A percentile compares a stretch with the other conserved stretches of the same genome.
Conservation (phyloP, 2,329 filamentous ascomycete species). For the Cylindrodendrum hubeiense region DNA sequence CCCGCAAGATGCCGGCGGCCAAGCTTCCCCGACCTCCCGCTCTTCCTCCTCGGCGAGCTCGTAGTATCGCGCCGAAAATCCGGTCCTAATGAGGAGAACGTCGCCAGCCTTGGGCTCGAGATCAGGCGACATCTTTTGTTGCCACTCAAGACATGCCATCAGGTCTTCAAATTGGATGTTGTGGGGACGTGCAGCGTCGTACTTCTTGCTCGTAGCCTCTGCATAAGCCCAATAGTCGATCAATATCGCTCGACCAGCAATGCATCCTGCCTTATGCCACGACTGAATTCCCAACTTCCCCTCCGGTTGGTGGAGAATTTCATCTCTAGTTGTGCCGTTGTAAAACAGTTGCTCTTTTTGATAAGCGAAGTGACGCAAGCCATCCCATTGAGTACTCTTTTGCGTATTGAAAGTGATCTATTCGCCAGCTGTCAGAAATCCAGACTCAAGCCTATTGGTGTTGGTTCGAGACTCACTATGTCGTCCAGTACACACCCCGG, state of each 20-base stretch:
- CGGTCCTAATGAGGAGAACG: slow-evolving; percentile 10
- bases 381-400: slow-evolving; percentile 23
- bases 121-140: neutral
- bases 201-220: slow-evolving; percentile 1
- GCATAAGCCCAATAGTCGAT: slow-evolving; percentile 22
- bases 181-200: slow-evolving; percentile 12
- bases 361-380: slow-evolving; percentile 21
- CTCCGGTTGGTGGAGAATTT: neutral
- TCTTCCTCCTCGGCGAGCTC: slow-evolving; percentile 17
- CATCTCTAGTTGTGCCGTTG: slow-evolving; percentile 15
- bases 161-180: slow-evolving; percentile 12
- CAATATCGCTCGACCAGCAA: slow-evolving; percentile 19
- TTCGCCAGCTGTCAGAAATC: neutral
- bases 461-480: neutral
- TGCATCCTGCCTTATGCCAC: slow-evolving; percentile 20
- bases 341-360: slow-evolving; percentile 25
- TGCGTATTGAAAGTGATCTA: slow-evolving; percentile 24
- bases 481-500: slow-evolving; percentile 16
- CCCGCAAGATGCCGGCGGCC: slow-evolving; percentile 24
- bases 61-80: slow-evolving; percentile 13
- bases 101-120: slow-evolving; percentile 9
- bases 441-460: neutral
- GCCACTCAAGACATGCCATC: slow-evolving; percentile 16
- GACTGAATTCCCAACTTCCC: slow-evolving; percentile 17
- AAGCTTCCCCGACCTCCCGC: slow-evolving; percentile 12